Evolutionary conservation across 139 green algal species (phyloP).

Genomic region (Ettlia oleoabundans): DNA sequence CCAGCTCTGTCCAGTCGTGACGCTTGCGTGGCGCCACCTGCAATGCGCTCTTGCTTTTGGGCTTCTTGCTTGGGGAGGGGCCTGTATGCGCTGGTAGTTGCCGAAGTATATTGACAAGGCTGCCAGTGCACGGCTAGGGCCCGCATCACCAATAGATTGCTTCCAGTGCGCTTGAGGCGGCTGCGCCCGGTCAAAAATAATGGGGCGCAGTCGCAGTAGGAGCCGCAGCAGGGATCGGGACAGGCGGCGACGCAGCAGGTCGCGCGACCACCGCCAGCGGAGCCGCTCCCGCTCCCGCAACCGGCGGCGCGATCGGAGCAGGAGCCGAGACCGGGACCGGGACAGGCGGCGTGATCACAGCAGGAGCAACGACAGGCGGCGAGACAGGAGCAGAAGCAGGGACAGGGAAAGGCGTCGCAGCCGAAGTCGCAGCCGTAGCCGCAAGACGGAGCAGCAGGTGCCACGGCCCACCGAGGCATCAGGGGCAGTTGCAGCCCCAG

Average conservation of each 20-base stretch:
- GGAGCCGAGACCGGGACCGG: not conserved
- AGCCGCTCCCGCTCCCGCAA: not conserved
- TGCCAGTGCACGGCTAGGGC: no score
- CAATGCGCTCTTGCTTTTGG: no score
- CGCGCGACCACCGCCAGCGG: conserved; percentile 9
- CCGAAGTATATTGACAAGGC: no score
- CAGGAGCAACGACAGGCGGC: conserved; percentile 4
- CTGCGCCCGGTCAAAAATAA: not conserved
- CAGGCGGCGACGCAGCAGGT: conserved; percentile 7
- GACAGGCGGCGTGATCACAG: not conserved
- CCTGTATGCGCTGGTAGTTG: no score
- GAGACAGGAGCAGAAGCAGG: conserved; percentile 24
- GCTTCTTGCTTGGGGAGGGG: no score
- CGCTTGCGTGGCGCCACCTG: no score
- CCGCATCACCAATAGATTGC: not conserved
- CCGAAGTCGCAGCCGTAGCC: conserved; percentile 22
- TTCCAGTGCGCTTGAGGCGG: not conserved
- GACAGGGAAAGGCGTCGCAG: conserved; percentile 32
- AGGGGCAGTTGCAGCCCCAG: not conserved
- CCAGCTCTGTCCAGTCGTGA: no score
- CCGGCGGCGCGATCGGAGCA: not conserved
- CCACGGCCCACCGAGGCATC: not conserved
- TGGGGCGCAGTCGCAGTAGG: not conserved
- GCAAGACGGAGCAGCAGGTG: conserved; percentile 21
- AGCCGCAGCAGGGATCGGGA: not conserved